Percentiles rank a stretch among this genome's conserved stretches.
Conservation (phyloP, 352 stramenopile genomes). For the Globisporangium mamillatum region DNA sequence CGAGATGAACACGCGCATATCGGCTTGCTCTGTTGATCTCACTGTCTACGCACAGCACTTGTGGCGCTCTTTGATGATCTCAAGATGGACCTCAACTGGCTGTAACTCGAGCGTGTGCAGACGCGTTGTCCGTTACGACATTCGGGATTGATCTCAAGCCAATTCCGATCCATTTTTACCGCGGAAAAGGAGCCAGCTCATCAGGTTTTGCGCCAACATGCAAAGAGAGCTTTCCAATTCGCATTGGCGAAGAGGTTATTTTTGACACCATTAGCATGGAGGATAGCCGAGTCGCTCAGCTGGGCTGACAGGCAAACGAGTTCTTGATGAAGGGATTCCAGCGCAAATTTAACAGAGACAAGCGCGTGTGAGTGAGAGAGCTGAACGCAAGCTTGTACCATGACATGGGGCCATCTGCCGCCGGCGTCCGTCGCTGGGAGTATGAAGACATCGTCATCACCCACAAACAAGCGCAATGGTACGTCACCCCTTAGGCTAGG, state of each 20-base stretch:
- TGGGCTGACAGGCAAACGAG: neutral
- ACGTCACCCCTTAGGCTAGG: neutral
- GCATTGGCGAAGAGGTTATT: neutral
- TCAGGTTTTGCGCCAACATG: neutral
- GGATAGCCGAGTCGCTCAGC: neutral
- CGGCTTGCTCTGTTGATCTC: neutral
- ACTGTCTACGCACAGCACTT: too few species aligned
- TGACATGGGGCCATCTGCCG: conserved; percentile 29
- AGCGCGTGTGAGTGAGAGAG: neutral
- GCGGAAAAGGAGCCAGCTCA: neutral
- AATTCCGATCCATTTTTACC: neutral
- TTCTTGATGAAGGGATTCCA: neutral
- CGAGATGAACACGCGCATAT: conserved; percentile 75
- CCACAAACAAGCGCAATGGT: conserved; percentile 57
- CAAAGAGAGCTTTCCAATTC: neutral
- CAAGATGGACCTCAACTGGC: neutral
- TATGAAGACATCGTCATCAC: conserved; percentile 17
- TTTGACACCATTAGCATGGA: neutral
- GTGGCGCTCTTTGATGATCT: neutral
- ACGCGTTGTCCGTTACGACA: conserved; percentile 8
- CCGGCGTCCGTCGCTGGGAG: conserved; percentile 8
- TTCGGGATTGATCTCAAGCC: neutral
- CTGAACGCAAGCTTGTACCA: neutral
- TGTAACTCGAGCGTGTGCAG: neutral
- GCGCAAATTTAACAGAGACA: neutral